These are phyloP conservation scores for Taphrina populina DNA, from an alignment of 1,139 yeast genomes.

Conservation along the genomic window DNA sequence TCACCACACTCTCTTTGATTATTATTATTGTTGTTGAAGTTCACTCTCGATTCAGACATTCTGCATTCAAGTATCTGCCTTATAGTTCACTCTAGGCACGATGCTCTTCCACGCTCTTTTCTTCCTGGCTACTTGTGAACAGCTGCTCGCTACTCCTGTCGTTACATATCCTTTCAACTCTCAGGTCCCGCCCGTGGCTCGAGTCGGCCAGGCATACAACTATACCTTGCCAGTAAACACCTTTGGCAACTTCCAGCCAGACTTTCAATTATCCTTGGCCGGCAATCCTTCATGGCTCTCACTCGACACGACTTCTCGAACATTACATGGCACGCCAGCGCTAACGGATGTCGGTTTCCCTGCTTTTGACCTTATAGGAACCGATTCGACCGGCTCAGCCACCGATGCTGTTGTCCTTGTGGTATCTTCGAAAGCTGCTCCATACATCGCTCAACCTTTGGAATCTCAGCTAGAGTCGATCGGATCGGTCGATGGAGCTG, in stretches of 20 bases:
- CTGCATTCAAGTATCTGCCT: too few species aligned
- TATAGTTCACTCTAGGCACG: too few species aligned
- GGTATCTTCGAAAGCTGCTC: constrained; percentile 38
- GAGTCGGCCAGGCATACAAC: constrained; percentile 60
- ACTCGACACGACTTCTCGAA: constrained; percentile 62
- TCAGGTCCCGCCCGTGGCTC: constrained; percentile 85
- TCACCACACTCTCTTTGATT: too few species aligned
- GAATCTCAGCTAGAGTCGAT: constrained; percentile 37
- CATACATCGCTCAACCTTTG: constrained; percentile 38
- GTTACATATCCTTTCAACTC: constrained; percentile 76
- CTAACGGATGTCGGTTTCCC: constrained; percentile 50
- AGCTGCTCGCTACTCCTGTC: constrained; percentile 46
- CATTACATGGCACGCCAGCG: constrained; percentile 70
- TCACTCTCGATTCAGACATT: too few species aligned
- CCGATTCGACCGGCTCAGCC: constrained; percentile 46
- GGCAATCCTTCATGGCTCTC: constrained; percentile 73
- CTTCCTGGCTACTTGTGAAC: neutral
- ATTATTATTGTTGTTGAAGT: too few species aligned
- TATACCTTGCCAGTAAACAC: constrained; percentile 74
- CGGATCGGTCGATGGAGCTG: constrained; percentile 54
- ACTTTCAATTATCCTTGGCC: constrained; percentile 57
- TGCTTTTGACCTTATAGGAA: constrained; percentile 59
- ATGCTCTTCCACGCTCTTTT: constrained; percentile 4
- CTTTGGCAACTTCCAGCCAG: constrained; percentile 48
- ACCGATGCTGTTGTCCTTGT: constrained; percentile 36